Conservation (phyloP, 2,329 filamentous ascomycete species). For the Aureobasidium sp. region DNA sequence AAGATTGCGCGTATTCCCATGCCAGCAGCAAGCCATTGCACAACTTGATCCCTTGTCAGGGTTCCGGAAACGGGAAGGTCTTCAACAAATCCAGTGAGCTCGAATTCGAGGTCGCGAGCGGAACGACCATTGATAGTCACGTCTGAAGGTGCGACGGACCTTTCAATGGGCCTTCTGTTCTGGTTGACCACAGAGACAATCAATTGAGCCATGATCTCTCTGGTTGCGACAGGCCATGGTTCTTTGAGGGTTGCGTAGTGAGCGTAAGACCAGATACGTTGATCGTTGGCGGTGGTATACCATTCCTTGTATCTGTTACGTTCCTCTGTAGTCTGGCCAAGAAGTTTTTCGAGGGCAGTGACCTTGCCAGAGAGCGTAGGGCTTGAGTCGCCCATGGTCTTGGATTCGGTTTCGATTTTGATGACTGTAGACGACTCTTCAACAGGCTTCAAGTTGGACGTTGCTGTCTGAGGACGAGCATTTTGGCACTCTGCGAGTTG, state of each 20-base stretch:
- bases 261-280: conserved; percentile 7
- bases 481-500: neutral
- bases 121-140: neutral
- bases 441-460: neutral
- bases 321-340: neutral
- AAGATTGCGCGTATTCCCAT: neutral
- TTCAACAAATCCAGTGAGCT: neutral
- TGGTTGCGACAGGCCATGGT: conserved; percentile 7
- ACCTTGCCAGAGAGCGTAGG: neutral
- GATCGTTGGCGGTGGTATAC: neutral
- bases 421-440: neutral
- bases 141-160: neutral
- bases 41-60: conserved; percentile 4
- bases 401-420: neutral
- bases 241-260: neutral
- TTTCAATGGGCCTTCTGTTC: neutral
- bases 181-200: neutral
- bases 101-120: neutral
- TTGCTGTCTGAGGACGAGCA: neutral
- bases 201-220: neutral
- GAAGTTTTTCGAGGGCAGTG: neutral
- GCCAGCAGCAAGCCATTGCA: neutral
- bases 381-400: neutral
- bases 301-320: neutral
- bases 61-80: neutral